These are phyloP conservation scores for Clonostachys rhizophaga DNA, from an alignment of 2,329 filamentous ascomycete species.

Conservation along the genomic window DNA sequence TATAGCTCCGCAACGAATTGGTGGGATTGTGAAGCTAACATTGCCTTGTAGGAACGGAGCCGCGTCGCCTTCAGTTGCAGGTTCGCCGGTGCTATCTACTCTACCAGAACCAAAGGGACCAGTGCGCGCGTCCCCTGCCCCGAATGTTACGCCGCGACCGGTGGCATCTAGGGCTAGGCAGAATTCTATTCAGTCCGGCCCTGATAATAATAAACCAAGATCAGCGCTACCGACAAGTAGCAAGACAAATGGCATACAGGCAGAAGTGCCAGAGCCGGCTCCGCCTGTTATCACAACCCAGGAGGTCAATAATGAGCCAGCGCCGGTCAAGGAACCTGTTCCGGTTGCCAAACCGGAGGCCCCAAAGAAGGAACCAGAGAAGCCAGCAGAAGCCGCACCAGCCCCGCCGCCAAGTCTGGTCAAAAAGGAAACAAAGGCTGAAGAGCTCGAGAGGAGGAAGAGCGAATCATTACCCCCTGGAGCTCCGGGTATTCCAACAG, in stretches of 20 bases:
- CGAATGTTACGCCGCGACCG: slow-evolving; percentile 51
- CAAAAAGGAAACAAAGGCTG: slow-evolving; percentile 37
- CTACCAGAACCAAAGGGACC: slow-evolving; percentile 56
- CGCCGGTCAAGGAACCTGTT: slow-evolving; percentile 42
- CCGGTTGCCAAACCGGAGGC: slow-evolving; percentile 22
- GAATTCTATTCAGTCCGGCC: slow-evolving; percentile 61
- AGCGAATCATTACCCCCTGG: slow-evolving; percentile 39
- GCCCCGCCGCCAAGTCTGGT: slow-evolving; percentile 18
- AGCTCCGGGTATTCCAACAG: slow-evolving; percentile 30
- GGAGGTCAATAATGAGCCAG: slow-evolving; percentile 34
- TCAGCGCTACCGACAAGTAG: slow-evolving; percentile 57
- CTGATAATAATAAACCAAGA: slow-evolving; percentile 48
- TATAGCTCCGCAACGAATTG: not conserved
- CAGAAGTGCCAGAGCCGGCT: slow-evolving; percentile 28
- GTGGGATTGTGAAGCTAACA: slow-evolving; percentile 7
- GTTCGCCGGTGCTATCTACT: slow-evolving; percentile 69
- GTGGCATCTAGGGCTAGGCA: slow-evolving; percentile 69
- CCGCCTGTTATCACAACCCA: slow-evolving; percentile 17
- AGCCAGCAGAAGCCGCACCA: slow-evolving; percentile 12
- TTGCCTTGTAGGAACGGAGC: slow-evolving; percentile 28
- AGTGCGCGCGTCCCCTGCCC: slow-evolving; percentile 55
- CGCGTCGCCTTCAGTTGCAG: slow-evolving; percentile 66
- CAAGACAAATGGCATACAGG: slow-evolving; percentile 50
- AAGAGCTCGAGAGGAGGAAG: slow-evolving; percentile 25
- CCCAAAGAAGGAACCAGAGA: slow-evolving; percentile 24